Evolutionary conservation across 805 yeast species (phyloP), one percentile per base, ranked within the genome.

Genomic region (Hanseniaspora taiwanica): DNA sequence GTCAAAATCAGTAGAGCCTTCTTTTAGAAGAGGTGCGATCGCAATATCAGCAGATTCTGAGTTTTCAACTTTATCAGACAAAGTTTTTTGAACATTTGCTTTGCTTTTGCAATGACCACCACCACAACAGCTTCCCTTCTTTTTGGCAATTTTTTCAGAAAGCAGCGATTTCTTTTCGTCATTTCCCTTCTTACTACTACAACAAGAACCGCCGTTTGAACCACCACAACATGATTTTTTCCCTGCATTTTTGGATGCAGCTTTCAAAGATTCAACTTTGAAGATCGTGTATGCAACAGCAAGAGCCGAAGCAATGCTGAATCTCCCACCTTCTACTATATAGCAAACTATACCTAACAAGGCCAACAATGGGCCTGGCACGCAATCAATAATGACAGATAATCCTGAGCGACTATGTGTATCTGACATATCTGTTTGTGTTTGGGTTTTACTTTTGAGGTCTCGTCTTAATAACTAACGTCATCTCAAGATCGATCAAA

Each of bases 321-420:
- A 12, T 45, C 69, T 55, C 20, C 71, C 71, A 20, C 65, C 65
- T 32, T 33, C 23, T 55, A 47, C 17, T 51, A 46, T 32, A 48
- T 36, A 41, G 51, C 53, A 7, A 42, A 21, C 9, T 43, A 43
- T 8, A 46, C 35, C 21, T 27, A 37, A n/a, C 31, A 27, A 17
- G 20, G 29, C 13, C 10, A 21, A 12, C 5, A 29, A 17, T 12
- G 14, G 9, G 16, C 21, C 27, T n/a, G 19, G 24, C 27, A 27
- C 16, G 5, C 58, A 56, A 47, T 71, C 72, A 46, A 54, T 56
- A 9, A n/a, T n/a, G n/a, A n/a, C n/a, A n/a, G n/a, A n/a, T n/a
- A n/a, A n/a, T n/a, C n/a, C n/a, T n/a, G n/a, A n/a, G n/a, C n/a
- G n/a, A n/a, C n/a, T n/a, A n/a, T n/a, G n/a, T n/a, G n/a, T n/a